A percentile compares a stretch with the other conserved stretches of the same genome.
Evolutionary conservation across 2,329 filamentous ascomycete species (phyloP).

Genomic region (Botrytis paeoniae): DNA sequence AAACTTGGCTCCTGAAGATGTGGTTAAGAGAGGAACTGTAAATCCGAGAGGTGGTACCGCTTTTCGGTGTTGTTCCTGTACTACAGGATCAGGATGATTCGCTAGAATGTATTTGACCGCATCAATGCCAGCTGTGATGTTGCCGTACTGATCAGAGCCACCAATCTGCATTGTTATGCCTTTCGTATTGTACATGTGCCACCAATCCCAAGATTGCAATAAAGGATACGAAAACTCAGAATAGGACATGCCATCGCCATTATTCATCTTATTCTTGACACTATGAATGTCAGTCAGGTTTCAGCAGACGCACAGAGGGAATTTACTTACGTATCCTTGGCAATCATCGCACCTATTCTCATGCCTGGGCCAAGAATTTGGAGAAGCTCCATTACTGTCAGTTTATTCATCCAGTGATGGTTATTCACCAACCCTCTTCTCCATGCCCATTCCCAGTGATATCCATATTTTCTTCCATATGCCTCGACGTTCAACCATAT

Average conservation of each 20-base stretch:
- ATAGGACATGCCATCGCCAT: slow-evolving; percentile 88
- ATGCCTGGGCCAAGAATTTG: slow-evolving; percentile 69
- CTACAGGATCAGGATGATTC: slow-evolving; percentile 48
- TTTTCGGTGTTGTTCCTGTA: slow-evolving; percentile 45
- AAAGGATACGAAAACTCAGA: slow-evolving; percentile 92
- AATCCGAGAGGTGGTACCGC: slow-evolving; percentile 66
- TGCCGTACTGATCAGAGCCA: slow-evolving; percentile 93
- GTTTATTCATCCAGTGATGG: slow-evolving; percentile 72
- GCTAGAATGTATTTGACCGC: slow-evolving; percentile 72
- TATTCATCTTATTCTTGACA: slow-evolving; percentile 79
- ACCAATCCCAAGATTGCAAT: slow-evolving; percentile 96
- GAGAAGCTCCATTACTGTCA: slow-evolving; percentile 72
- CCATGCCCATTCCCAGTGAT: slow-evolving; percentile 63
- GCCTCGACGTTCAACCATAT: slow-evolving; percentile 72
- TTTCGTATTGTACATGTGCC: slow-evolving; percentile 70
- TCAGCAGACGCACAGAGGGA: background rate
- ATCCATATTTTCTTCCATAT: slow-evolving; percentile 64
- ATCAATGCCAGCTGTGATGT: slow-evolving; percentile 88
- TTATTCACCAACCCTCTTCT: slow-evolving; percentile 74
- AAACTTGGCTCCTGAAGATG: slow-evolving; percentile 82
- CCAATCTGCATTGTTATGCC: slow-evolving; percentile 84
- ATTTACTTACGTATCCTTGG: slow-evolving; percentile 73
- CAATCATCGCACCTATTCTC: slow-evolving; percentile 81
- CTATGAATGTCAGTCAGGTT: slow-evolving; percentile 28
- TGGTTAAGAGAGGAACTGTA: slow-evolving; percentile 86